Conservation (phyloP, 2,329 filamentous ascomycete species). For the Alternaria triticina region DNA sequence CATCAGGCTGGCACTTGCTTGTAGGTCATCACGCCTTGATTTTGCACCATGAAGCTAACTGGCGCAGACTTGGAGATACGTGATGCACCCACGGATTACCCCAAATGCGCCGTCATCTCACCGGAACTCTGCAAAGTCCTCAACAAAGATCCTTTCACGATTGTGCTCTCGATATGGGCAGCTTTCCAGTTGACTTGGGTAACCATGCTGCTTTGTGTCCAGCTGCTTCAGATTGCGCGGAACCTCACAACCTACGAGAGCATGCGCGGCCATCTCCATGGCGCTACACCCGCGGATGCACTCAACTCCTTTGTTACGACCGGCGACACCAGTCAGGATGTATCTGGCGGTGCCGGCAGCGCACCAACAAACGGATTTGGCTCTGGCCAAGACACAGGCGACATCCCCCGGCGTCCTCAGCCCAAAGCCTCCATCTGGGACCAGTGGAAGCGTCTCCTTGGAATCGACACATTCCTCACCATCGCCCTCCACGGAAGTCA, state of each 20-base stretch:
- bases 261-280: constrained; percentile 80
- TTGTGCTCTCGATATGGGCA: constrained; percentile 80
- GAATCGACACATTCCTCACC: constrained; percentile 91
- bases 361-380: constrained; percentile 62
- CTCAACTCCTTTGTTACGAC: constrained; percentile 79
- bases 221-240: constrained; percentile 88
- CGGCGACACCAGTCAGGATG: constrained; percentile 68
- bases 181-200: constrained; percentile 91
- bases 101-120: constrained; percentile 76
- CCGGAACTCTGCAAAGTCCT: constrained; percentile 75
- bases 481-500: constrained; percentile 79
- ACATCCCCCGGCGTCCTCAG: constrained; percentile 47
- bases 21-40: constrained; percentile 55
- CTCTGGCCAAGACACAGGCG: constrained; percentile 62
- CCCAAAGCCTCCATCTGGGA: constrained; percentile 72
- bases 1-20: constrained; percentile 74
- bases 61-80: constrained; percentile 68
- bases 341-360: constrained; percentile 22
- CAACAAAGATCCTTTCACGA: constrained; percentile 82
- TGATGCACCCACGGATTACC: constrained; percentile 54
- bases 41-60: constrained; percentile 30
- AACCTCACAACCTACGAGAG: constrained; percentile 97
- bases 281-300: constrained; percentile 61
- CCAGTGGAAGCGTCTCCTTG: constrained; percentile 83
- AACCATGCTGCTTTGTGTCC: constrained; percentile 93